Evolutionary conservation across 169 alveolate genomes (phyloP), one percentile per base, ranked within the genome.

Genomic region (Pseudocohnilembus persalinus): DNA sequence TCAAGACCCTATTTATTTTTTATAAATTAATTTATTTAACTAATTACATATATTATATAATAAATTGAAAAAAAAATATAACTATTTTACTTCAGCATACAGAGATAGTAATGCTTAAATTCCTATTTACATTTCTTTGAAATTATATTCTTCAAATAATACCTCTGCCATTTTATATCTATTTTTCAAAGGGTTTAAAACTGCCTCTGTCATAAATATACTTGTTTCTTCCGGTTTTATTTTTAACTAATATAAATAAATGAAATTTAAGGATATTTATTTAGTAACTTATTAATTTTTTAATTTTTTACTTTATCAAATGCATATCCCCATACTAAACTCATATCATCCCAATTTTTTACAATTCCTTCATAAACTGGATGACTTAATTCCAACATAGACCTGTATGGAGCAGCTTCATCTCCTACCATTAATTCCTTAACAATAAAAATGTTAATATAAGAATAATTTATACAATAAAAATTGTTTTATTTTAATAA

Each of bases 281-380:
- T 73, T 25, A 64, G 31, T 30, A 74, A 63, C 82, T 74, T 27
- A 34, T 30, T 83, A 26, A 34, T 33, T 33, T 28, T 28, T 72
- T 29, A 1, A 49, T 31, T 31, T 0, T 73, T 25, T 74, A 89
- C 87, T 35, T 92, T 92, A n/a, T 87, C 29, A 88, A 93, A 92
- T 4, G 94, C 91, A 83, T 95, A 93, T 25, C 82, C 89, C 97
- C 98, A 95, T 24, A 95, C 78, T 29, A 89, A 84, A 77, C 89
- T 94, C 95, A 95, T 90, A 75, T 93, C 97, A 63, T 95, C 96
- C 95, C 95, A 92, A 82, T 93, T 90, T 74, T 89, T 86, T 29
- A 95, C 94, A 28, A 90, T 92, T 74, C 98, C 98, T 83, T 95
- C 98, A 35, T 85, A 89, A 16, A 93, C 83, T 0, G 97, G 97